Conservation (phyloP, 768 basidiomycete genomes). For the Naematelia aurantialba region DNA sequence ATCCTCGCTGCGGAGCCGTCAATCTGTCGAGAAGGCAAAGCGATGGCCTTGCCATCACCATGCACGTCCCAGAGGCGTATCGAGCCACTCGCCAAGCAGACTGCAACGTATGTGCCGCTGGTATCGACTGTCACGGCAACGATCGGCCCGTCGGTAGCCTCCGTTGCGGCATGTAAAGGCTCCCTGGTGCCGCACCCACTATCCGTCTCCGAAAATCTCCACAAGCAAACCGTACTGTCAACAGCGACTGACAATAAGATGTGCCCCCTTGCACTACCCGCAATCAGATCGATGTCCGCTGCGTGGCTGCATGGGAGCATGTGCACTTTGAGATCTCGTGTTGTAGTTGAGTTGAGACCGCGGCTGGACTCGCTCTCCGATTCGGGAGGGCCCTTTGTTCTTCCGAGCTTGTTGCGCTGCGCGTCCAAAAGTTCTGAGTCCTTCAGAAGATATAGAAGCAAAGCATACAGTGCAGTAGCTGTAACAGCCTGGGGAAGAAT, state of each 20-base stretch:
- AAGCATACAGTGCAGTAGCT: conserved; percentile 65
- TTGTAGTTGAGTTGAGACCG: conserved; percentile 43
- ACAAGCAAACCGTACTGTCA: conserved; percentile 71
- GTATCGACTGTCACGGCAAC: conserved; percentile 9
- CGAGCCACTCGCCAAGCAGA: conserved; percentile 3
- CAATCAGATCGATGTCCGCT: conserved; percentile 77
- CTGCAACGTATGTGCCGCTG: conserved; percentile 6
- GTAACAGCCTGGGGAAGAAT: conserved; percentile 78
- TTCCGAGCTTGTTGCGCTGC: conserved; percentile 56
- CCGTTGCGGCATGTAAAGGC: not conserved
- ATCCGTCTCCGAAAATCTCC: conserved; percentile 55
- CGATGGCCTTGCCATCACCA: not conserved
- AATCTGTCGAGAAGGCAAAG: not conserved
- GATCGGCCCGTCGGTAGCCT: conserved; percentile 15
- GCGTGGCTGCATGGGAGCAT: conserved; percentile 76
- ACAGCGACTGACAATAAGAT: conserved; percentile 68
- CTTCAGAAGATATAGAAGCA: conserved; percentile 82
- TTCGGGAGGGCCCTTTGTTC: conserved; percentile 12
- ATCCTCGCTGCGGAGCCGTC: not conserved
- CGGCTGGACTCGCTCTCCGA: conserved; percentile 22
- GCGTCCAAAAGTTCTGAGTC: conserved; percentile 86
- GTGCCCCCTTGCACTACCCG: conserved; percentile 65
- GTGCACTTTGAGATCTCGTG: conserved; percentile 56
- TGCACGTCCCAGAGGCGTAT: conserved; percentile 11
- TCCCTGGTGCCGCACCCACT: conserved; percentile 27